phyloP scores from a whole-genome alignment of 2,329 filamentous ascomycete species.

The Albophoma yamanashiensis region DNA sequence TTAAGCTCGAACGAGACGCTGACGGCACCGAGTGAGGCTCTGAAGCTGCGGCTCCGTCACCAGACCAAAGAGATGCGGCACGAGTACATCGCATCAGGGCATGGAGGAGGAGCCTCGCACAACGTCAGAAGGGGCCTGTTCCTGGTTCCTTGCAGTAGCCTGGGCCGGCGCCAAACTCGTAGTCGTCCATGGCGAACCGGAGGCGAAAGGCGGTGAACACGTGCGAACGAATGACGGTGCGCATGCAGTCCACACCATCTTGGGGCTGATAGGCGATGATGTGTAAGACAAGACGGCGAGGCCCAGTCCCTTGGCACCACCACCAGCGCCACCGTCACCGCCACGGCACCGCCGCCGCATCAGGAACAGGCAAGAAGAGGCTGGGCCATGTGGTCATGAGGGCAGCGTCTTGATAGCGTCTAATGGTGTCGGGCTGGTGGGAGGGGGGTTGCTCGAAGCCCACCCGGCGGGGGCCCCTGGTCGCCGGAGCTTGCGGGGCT shows the following conservation, averaged over 20 bases:
- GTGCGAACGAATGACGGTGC: background rate
- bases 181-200: background rate
- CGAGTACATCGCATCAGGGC: no score
- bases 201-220: background rate
- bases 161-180: background rate
- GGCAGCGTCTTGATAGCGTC: background rate
- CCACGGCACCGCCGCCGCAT: background rate
- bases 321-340: background rate
- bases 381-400: background rate
- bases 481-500: background rate
- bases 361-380: background rate
- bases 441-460: background rate
- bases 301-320: background rate
- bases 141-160: slow-evolving; percentile 3
- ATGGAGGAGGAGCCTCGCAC: background rate
- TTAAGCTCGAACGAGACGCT: background rate
- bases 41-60: background rate
- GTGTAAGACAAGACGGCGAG: background rate
- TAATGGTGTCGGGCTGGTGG: background rate
- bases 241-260: background rate
- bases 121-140: background rate
- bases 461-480: background rate
- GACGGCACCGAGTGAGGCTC: background rate
- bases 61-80: background rate
- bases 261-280: background rate